Base-by-base conservation (phyloP, 2,329 filamentous ascomycete genomes). In the Fusarium sp. region DNA sequence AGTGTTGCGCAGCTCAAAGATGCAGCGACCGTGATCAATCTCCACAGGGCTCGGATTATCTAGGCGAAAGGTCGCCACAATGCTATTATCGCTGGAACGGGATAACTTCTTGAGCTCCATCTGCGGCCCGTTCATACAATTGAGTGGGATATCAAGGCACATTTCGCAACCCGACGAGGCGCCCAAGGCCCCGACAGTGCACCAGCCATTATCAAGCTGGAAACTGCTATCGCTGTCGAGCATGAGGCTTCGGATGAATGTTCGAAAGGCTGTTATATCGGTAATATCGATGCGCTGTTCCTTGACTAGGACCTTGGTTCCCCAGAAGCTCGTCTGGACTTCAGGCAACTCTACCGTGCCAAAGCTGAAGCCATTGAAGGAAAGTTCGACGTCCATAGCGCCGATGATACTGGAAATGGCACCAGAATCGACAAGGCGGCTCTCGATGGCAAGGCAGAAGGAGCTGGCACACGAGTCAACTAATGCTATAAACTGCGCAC, bases 171-270 rank as follows among this genome's bases (percentile, higher is more conserved):
- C 17, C n/a, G 72, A 60, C 7, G 63, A 75, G 50, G 79, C 30
- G 4, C 79, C 76, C 15, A 82, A 68, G 25, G 79, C 69, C 43
- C 64, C 73, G 27, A 80, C 71, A 10, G 75, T 76, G 68, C 80
- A 82, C 40, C 73, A 43, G 5, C 73, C 77, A 22, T 80, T 80
- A 40, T 81, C 74, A 32, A 84, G 74, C 15, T 75, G 77, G 58
- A 82, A 75, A 30, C 66, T 68, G 22, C 79, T 76, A 12, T 79
- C 68, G 9, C 81, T 70, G 56, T 80, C 69, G 57, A 78, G 65
- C 58, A 80, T 79, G 33, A 82, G 73, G 56, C 78, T 79, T 27
- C 76, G 79, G 63, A 83, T 70, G 61, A 81, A 81, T n/a, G 77
- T 72, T 52, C 70, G 76, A 56, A 79, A 84, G 27, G 66, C 72